Base-by-base conservation (phyloP, 1,139 yeast species). In the Spathaspora sp. region DNA sequence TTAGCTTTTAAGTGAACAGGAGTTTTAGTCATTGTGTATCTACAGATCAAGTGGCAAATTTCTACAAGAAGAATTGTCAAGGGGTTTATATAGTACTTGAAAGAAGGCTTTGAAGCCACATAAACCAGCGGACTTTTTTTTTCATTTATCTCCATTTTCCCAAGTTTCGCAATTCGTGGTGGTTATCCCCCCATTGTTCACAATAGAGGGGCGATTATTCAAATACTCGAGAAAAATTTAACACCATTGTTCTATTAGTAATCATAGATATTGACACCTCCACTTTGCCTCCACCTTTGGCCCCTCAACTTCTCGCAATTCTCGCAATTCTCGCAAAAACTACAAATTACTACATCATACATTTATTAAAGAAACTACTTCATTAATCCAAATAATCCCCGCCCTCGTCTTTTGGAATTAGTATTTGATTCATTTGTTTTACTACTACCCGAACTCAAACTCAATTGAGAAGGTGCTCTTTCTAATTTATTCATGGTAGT, bases 371-470 rank as follows among this genome's bases (percentile, higher is more conserved):
- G 7, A 34, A 9, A 17, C 27, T 31, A 40, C n/a, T 23, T 51
- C 40, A 49, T 54, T 23, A 48, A 36, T 1, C 57, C 51, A 33
- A 55, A 51, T 48, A 37, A 37, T 4, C 39, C 39, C 11, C 39
- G 39, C 11, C 39, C 39, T 51, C 8, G 24, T 23, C 43, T 34
- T 34, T 41, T 41, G 7, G 42, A 40, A 18, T 9, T 45, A 36
- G 15, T 56, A 51, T 17, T 41, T 9, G 39, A 10, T 17, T 44
- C 46, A 24, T 43, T n/a, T 3, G 11, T 50, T 31, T 51, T 56
- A 48, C 61, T 61, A 20, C 48, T 51, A 13, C 48, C 43, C 3
- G 65, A 61, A 31, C 48, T 51, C 15, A 60, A 39, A 52, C 67
- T 64, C 9, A 43, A 55, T 9, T 54, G 39, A 9, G 57, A 50